Base-by-base conservation (phyloP, 192 early-diverging fungal species). In the Lobulomyces angularis region DNA sequence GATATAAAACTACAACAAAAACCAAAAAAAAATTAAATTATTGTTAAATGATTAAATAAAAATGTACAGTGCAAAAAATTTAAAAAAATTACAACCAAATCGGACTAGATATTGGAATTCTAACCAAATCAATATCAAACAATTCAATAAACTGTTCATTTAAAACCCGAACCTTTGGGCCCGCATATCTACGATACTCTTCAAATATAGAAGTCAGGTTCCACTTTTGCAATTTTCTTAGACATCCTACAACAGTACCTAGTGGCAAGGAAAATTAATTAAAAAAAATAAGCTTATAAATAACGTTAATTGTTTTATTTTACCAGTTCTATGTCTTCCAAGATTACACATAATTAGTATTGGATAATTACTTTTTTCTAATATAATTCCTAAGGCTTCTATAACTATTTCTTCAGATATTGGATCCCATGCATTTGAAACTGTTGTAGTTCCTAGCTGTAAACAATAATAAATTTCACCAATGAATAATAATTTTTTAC, bases 291-390 rank as follows among this genome's bases (percentile, higher is more conserved):
- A 47, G 16, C 12, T 47, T 8, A 14, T 17, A n/a, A 59, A 14
- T 8, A 39, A 23, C 16, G 30, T 11, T 30, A 24, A 45, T 42
- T 50, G 12, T 9, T 48, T 12, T 32, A 19, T 3, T 19, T 37
- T 37, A 77, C 91, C 92, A 25, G 92, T 98, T 32, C 95, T 73
- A 66, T 98, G 95, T 31, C 95, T 58, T 3, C 95, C 95, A 12
- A 95, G 65, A 48, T 96, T 98, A 58, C 94, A 98, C 92, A 97
- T 97, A 23, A 98, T 77, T 27, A 88, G 87, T 76, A 98, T 72
- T 21, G 95, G 95, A 52, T 92, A 91, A 62, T 86, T 86, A 17
- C 60, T 58, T 20, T 86, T 83, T 46, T 91, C 81, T 38, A 95
- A 63, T 30, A 86, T 79, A 19, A 86, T 45, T 34, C 84, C 85